These are phyloP conservation scores for Acanthamoeba rhysodes DNA, from an alignment of 208 protist species.

Conservation along the genomic window DNA sequence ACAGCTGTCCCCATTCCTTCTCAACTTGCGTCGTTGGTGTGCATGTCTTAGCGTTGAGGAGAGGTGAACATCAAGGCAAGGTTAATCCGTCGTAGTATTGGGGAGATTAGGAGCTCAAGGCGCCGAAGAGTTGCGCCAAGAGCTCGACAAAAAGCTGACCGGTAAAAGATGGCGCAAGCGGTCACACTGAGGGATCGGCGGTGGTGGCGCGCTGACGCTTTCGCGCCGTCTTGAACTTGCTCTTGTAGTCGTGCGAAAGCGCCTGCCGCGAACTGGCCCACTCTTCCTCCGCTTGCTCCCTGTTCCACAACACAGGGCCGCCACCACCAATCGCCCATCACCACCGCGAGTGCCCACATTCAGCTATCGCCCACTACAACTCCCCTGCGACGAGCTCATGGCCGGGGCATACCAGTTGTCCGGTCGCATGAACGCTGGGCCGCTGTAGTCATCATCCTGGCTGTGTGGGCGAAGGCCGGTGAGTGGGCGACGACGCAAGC, in stretches of 20 bases:
- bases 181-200: not conserved
- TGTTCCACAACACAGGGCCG: not conserved
- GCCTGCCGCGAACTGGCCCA: not conserved
- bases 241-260: slow-evolving; percentile 35
- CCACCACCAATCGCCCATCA: not conserved
- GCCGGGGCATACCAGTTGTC: not conserved
- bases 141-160: too few species aligned
- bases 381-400: not conserved
- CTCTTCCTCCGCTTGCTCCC: not conserved
- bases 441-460: not conserved
- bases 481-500: too few species aligned
- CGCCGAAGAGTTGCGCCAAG: too few species aligned
- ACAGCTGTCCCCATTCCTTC: too few species aligned
- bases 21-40: too few species aligned
- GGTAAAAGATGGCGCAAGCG: too few species aligned
- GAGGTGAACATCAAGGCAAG: too few species aligned
- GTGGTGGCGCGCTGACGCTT: not conserved
- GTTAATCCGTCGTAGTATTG: too few species aligned
- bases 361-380: too few species aligned
- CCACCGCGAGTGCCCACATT: too few species aligned
- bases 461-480: not conserved
- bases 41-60: too few species aligned
- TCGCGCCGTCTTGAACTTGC: slow-evolving; percentile 36
- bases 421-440: not conserved
- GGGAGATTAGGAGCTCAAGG: too few species aligned